Conservation (phyloP, 352 stramenopile genomes). For the Pythium aquatile region DNA sequence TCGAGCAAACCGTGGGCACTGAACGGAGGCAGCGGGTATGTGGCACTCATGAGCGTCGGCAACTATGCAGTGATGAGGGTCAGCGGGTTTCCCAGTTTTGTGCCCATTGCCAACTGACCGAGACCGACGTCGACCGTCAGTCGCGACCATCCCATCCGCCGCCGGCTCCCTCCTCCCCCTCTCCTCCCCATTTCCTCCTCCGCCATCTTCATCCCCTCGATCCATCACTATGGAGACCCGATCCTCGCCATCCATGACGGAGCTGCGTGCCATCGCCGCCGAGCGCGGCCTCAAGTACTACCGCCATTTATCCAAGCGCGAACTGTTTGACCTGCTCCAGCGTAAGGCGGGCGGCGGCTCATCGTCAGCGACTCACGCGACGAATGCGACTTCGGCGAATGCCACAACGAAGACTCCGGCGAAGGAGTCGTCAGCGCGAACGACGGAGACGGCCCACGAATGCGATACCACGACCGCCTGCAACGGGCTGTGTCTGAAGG, state of each 20-base stretch:
- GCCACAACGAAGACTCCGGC: constrained; percentile 13
- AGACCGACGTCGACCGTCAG: constrained; percentile 17
- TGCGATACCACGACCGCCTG: not conserved
- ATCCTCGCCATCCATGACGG: constrained; percentile 76
- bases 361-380: not conserved
- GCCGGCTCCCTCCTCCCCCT: constrained; percentile 7
- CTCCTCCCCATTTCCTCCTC: constrained; percentile 1
- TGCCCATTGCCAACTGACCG: constrained; percentile 23
- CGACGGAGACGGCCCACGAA: constrained; percentile 3
- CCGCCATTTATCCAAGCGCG: constrained; percentile 74
- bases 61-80: constrained; percentile 22
- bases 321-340: constrained; percentile 76
- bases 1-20: constrained; percentile 13
- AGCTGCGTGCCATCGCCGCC: constrained; percentile 65
- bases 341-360: constrained; percentile 66
- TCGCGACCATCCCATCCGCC: constrained; percentile 18
- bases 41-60: not conserved
- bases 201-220: not conserved
- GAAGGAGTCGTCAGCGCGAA: constrained; percentile 18
- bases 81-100: constrained; percentile 29
- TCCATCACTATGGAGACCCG: constrained; percentile 64
- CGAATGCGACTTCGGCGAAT: not conserved
- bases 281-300: constrained; percentile 85
- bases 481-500: constrained; percentile 15
- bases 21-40: constrained; percentile 23